A percentile compares a stretch with the other conserved stretches of the same genome.
Conservation (phyloP, 495 filamentous ascomycete genomes). For the Aspergillus mulundensis region DNA sequence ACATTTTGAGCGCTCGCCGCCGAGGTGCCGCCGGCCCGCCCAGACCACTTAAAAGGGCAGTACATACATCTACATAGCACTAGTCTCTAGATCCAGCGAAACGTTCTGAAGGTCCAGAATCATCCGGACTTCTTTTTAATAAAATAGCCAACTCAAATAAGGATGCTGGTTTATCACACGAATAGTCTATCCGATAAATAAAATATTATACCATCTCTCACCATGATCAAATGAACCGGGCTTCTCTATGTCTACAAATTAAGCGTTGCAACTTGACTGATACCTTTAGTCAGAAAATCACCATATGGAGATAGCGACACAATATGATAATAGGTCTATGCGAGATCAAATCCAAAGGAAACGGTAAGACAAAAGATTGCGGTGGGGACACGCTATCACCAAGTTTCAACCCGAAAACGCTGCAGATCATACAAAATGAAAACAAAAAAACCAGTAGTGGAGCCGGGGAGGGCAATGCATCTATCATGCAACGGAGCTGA, state of each 20-base stretch:
- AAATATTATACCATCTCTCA: too few species aligned
- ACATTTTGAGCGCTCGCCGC: not conserved
- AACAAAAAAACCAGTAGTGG: not conserved
- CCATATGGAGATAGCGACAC: not conserved
- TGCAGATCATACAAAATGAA: not conserved
- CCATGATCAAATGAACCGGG: too few species aligned
- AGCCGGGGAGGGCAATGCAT: not conserved
- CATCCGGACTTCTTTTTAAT: too few species aligned
- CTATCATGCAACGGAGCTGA: not conserved
- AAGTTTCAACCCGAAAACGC: conserved; percentile 4
- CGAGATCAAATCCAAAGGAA: conserved; percentile 3
- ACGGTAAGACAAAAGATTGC: not conserved
- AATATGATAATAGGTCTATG: conserved; percentile 5
- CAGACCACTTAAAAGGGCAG: not conserved
- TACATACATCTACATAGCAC: not conserved
- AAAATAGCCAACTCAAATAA: too few species aligned
- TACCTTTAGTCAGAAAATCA: not conserved
- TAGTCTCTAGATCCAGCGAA: not conserved
- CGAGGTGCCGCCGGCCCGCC: conserved; percentile 15
- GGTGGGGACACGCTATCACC: conserved; percentile 1
- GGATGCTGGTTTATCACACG: too few species aligned
- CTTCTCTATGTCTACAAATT: too few species aligned
- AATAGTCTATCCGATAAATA: not conserved
- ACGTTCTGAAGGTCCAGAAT: not conserved
- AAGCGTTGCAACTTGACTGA: too few species aligned